phyloP scores from a whole-genome alignment of 164 flowering plant genomes.

The Saururus chinensis region DNA sequence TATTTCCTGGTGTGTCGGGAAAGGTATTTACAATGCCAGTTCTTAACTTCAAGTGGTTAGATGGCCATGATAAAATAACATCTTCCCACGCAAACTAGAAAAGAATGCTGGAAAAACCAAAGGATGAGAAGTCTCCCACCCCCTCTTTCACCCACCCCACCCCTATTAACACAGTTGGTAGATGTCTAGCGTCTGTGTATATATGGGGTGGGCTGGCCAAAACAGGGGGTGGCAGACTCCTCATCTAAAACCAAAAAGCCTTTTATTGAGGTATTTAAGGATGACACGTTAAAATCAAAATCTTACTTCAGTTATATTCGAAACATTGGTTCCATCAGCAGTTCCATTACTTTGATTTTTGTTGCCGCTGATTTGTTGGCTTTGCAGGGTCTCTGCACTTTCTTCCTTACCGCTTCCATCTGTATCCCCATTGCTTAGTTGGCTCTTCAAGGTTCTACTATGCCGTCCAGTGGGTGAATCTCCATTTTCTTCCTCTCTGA shows the following conservation, averaged over 20 bases:
- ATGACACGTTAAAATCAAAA: neutral
- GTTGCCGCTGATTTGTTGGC: neutral
- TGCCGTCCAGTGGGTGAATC: constrained; percentile 17
- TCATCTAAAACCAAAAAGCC: too few relatives aligned
- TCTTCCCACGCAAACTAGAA: too few relatives aligned
- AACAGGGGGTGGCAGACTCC: too few relatives aligned
- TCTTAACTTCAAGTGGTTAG: neutral
- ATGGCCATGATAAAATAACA: neutral
- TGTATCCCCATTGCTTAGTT: constrained; percentile 25
- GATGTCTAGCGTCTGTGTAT: too few relatives aligned
- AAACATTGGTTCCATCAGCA: constrained; percentile 1
- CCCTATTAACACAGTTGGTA: too few relatives aligned
- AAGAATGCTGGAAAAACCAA: too few relatives aligned
- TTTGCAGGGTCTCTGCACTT: neutral
- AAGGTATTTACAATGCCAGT: neutral
- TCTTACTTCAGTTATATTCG: constrained; percentile 32
- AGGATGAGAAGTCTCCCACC: too few relatives aligned
- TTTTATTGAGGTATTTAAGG: too few relatives aligned
- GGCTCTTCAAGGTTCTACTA: constrained; percentile 32
- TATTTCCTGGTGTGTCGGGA: neutral
- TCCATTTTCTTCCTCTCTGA: constrained; percentile 46
- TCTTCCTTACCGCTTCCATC: constrained; percentile 16
- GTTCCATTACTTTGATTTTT: neutral
- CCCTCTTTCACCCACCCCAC: too few relatives aligned
- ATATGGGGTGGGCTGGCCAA: too few relatives aligned